Conservation (phyloP, 352 stramenopile genomes). For the Pelagophyceae sp. region DNA sequence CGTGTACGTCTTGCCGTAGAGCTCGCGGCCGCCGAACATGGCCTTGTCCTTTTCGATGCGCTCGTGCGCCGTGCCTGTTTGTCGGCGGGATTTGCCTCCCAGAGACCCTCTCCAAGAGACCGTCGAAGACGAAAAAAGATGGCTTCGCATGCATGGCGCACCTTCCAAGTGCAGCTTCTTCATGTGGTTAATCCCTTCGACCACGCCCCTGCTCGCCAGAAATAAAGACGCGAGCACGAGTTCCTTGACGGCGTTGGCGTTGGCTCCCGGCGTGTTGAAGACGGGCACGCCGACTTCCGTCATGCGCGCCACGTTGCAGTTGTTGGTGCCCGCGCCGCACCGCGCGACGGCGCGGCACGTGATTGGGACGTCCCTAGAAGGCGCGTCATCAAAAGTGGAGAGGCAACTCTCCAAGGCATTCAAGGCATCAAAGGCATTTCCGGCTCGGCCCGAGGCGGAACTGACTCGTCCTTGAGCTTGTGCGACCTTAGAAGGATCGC, state of each 20-base stretch:
- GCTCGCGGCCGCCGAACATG: constrained; percentile 59
- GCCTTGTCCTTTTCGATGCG: constrained; percentile 63
- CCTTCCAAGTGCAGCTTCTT: constrained; percentile 48
- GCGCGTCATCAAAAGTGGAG: constrained; percentile 9
- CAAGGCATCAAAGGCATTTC: constrained; percentile 48
- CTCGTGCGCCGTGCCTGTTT: constrained; percentile 48
- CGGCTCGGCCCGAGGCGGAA: constrained; percentile 47
- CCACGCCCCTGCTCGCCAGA: constrained; percentile 45
- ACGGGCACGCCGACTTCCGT: constrained; percentile 79
- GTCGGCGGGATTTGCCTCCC: too few species aligned
- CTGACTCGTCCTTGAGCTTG: constrained; percentile 57
- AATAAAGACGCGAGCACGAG: constrained; percentile 81
- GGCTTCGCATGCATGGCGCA: too few species aligned
- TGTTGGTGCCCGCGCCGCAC: constrained; percentile 61
- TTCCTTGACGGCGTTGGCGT: constrained; percentile 87
- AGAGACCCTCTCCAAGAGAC: too few species aligned
- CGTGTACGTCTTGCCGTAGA: constrained; percentile 77
- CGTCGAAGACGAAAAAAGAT: too few species aligned
- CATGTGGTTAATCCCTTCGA: constrained; percentile 62
- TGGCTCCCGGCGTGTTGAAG: constrained; percentile 89
- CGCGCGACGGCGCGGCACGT: constrained; percentile 44
- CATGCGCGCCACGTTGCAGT: constrained; percentile 55
- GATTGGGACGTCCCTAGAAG: constrained; percentile 27
- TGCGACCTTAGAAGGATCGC: constrained; percentile 53
- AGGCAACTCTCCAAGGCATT: neutral